These are phyloP conservation scores for Pouteria glomerata DNA, from an alignment of 148 eudicot genomes.

Conservation along the genomic window DNA sequence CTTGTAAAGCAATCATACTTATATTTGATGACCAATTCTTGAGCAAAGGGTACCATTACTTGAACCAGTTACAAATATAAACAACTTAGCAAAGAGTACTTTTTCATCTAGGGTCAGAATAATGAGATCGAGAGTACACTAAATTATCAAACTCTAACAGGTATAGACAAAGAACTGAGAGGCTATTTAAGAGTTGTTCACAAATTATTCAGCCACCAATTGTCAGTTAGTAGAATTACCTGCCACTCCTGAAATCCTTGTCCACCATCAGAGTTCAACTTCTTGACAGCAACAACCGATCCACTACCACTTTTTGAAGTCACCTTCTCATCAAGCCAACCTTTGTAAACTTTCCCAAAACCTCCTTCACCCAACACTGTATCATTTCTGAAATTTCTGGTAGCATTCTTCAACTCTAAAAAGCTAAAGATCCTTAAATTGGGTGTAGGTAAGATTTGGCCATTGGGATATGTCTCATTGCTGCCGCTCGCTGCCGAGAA, in stretches of 20 bases:
- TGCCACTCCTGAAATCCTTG: conserved; percentile 89
- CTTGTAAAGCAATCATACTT: background rate
- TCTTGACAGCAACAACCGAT: conserved; percentile 59
- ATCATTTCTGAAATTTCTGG: conserved; percentile 49
- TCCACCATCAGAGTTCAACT: conserved; percentile 62
- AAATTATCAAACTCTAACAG: background rate
- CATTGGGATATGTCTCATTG: conserved; percentile 28
- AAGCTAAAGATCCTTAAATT: conserved; percentile 51
- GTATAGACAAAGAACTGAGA: background rate
- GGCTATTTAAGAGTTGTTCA: background rate
- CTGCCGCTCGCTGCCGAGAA: conserved; percentile 38
- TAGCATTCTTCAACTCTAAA: conserved; percentile 50
- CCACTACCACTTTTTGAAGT: conserved; percentile 27
- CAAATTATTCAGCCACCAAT: background rate
- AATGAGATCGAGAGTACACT: background rate
- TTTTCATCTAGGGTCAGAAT: too few relatives aligned
- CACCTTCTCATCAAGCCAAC: conserved; percentile 54
- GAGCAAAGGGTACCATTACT: background rate
- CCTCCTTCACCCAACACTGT: conserved; percentile 72
- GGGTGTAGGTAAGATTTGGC: conserved; percentile 40
- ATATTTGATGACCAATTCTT: background rate
- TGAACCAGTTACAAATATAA: background rate
- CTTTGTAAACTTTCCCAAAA: conserved; percentile 75
- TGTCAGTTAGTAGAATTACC: conserved; percentile 25
- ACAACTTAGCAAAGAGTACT: too few relatives aligned